Evolutionary conservation across 2,329 filamentous ascomycete genomes (phyloP), one percentile per base, ranked within the genome.

Genomic region (Calonectria multiphialidica): DNA sequence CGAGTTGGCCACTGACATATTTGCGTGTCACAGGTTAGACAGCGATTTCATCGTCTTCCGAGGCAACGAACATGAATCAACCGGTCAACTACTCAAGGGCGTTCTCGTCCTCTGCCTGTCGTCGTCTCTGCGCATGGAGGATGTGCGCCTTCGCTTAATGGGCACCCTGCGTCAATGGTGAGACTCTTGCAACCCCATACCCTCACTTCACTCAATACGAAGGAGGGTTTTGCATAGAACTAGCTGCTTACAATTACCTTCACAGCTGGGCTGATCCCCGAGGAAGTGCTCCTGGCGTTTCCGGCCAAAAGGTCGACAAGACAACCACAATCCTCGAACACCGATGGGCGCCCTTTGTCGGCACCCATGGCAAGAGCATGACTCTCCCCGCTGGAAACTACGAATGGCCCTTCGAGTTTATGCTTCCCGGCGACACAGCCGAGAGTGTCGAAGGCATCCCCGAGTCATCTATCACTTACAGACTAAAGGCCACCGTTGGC

Each of bases 371-470:
- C 73, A 89, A 87, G 81, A 90, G 89, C 78, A 87, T 87, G 75
- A 88, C 89, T 8, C 86, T 96, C 30, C 87, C 89, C 5, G 90
- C 93, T 30, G 94, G 93, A 74, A 96, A 96, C 83, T 95, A 97
- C 83, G 94, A 96, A 82, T 96, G 93, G 85, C 93, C 93, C 0
- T 96, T 97, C 81, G 92, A 95, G 77, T 87, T 93, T 70, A 87
- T 93, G 70, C 86, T 96, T n/a, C 90, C 93, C 18, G 94, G 94
- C 70, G 86, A 90, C 78, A 92, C 89, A 28, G 90, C 95, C 21
- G 97, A 98, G 88, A 98, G 95, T 80, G 91, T 99, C 47, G 97
- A 98, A 84, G 97, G 97, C 4, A 87, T 98, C 69, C 89, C 90
- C 68, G 94, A 97, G 78, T 96, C 94, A 18, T 96, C 93, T 84